These are phyloP conservation scores for Pseudogymnoascus sp. DNA, from an alignment of 2,329 filamentous ascomycete species.

Conservation along the genomic window DNA sequence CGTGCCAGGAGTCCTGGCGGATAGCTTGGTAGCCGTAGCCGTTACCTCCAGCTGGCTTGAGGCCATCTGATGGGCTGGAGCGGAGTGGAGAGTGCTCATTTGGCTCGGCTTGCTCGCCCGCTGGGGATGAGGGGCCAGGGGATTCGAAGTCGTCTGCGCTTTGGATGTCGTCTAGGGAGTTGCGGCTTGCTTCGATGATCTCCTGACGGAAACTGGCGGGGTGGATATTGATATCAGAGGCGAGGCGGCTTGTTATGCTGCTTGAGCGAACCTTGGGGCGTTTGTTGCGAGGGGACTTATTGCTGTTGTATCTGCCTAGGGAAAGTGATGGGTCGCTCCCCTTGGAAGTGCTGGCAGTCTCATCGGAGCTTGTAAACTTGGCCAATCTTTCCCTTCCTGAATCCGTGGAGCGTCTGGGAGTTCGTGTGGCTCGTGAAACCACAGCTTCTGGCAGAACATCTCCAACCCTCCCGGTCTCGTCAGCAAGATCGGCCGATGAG, in stretches of 20 bases:
- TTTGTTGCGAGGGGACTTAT: conserved; percentile 18
- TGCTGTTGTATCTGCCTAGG: conserved; percentile 11
- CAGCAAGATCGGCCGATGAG: conserved; percentile 37
- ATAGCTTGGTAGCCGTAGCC: conserved; percentile 10
- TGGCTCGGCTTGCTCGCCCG: conserved; percentile 37
- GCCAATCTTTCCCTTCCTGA: conserved; percentile 18
- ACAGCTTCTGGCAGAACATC: conserved; percentile 58
- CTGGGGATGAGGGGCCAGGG: conserved; percentile 9
- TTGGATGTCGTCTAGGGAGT: conserved; percentile 52
- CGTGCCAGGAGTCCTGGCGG: conserved; percentile 42
- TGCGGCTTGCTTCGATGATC: conserved; percentile 75
- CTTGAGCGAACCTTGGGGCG: conserved; percentile 20
- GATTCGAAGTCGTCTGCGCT: conserved; percentile 41
- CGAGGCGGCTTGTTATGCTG: conserved; percentile 45
- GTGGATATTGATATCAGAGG: conserved; percentile 70
- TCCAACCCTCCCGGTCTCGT: conserved; percentile 51
- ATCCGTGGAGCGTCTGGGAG: conserved; percentile 18
- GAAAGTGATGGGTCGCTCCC: conserved; percentile 14
- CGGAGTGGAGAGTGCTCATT: conserved; percentile 27
- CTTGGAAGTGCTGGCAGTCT: conserved; percentile 22
- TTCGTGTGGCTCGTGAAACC: conserved; percentile 41
- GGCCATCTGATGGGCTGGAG: conserved; percentile 10
- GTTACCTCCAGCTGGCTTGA: not conserved
- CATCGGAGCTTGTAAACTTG: conserved; percentile 24
- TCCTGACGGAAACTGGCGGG: conserved; percentile 86